Evolutionary conservation across 495 filamentous ascomycete species (phyloP), one percentile per base, ranked within the genome.

Genomic region (Podospora fimiseda): DNA sequence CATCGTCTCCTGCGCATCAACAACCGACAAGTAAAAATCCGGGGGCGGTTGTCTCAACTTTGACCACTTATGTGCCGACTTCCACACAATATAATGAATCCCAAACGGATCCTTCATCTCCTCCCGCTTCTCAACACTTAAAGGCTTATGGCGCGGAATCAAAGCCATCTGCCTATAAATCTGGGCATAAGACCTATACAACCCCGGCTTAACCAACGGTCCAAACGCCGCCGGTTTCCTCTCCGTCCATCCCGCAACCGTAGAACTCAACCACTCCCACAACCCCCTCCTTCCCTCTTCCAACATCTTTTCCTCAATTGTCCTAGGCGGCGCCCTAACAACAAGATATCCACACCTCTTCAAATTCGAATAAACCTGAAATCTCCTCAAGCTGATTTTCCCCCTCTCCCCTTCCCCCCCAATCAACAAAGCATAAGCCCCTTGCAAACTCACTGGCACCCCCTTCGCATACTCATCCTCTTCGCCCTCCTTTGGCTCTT

Each of bases 361-460:
- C 55, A 98, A 73, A 30, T 88, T 83, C 2, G 87, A 78, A 61
- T 87, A 98, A 2, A 98, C 93, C 20, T 84, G 83, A 62, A 87
- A 97, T 55, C 88, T 79, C 60, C 95, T 91, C n/a, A 95, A 47
- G 48, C 68, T 76, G 44, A 80, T 71, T 56, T 81, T 81, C 9
- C 77, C 81, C n/a, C 74, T 67, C 36, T 80, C 73, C 4, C 70
- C 85, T 50, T 80, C 82, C 15, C 72, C 67, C 13, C 85, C 88
- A 57, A 88, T 77, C 55, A 89, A 82, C 38, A 85, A 78, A 23
- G 93, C 79, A 73, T 96, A 98, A 1, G 87, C 90, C 4, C 86
- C 90, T 67, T 97, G 88, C 23, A 96, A 66, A 59, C 88, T 93
- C 77, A 97, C 85, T 0, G 92, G 89, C 18, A 91, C 70, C 0